Evolutionary conservation across 495 filamentous ascomycete genomes (phyloP), one percentile per base, ranked within the genome.

Genomic region (Parmelia sp.): DNA sequence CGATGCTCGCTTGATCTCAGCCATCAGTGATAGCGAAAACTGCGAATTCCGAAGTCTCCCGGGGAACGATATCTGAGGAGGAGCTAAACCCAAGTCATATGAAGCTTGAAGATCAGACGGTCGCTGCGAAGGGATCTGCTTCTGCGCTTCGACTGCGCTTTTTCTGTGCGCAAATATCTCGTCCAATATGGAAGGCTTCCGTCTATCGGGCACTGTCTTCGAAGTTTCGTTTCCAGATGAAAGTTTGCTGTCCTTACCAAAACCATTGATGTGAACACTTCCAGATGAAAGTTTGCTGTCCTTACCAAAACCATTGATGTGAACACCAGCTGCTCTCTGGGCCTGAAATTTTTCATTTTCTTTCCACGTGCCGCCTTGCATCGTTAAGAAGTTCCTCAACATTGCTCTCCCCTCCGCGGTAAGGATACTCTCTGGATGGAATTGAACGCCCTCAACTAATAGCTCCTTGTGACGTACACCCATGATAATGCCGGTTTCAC

Each of bases 361-460:
- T 37, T 80, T 83, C 94, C 94, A 98, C 44, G 90, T 97, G 29
- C 94, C 94, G 3, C 90, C 87, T 62, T 85, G 86, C 80, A 96
- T 87, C 59, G 79, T 82, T 35, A 98, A 78, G 74, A 98, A 98
- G 71, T 97, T 98, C 69, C 84, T 86, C 70, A 97, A 82, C 90
- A 98, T 97, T 12, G 81, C 71, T 36, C 90, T 88, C 15, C 94
- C 94, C 65, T 94, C 86, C 62, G 86, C 90, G 0, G 94, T 97
- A 36, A 98, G 76, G 60, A 98, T 98, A 72, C 93, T 97, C 74
- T 98, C 94, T 0, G 94, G 94, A 71, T 98, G 94, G 73, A 97
- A 98, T 72, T 98, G 94, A 23, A 97, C 92, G 37, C 93, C 94
- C 72, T 98, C 94, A 6, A 98, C 81, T 0, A 90, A 79, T 70